Percentiles rank a stretch among this genome's conserved stretches.
These are phyloP conservation scores for Podospora pseudocomata DNA, from an alignment of 495 filamentous ascomycete genomes.

Conservation along the genomic window DNA sequence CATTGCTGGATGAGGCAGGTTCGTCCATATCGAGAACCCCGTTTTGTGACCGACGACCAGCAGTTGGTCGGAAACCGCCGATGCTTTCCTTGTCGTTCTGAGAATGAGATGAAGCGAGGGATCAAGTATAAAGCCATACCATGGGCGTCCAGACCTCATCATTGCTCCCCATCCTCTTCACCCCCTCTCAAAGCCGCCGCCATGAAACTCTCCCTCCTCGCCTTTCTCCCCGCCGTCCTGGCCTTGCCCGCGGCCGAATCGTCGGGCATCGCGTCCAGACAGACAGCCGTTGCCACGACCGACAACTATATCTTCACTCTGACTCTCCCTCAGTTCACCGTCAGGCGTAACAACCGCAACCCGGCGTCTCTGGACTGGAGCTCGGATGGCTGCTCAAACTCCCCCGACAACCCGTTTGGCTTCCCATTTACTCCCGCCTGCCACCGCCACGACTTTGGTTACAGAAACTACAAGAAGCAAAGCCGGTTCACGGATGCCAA, in stretches of 20 bases:
- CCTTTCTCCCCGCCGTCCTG: conserved; percentile 18
- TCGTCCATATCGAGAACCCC: background rate
- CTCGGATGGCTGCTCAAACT: conserved; percentile 41
- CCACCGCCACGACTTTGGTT: conserved; percentile 51
- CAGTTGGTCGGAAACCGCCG: conserved; percentile 6
- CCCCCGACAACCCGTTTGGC: conserved; percentile 44
- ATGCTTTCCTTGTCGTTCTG: background rate
- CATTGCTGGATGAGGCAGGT: conserved; percentile 19
- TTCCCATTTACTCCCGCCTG: conserved; percentile 44
- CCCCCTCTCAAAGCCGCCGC: conserved; percentile 12
- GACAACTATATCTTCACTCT: conserved; percentile 37
- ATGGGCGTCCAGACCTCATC: background rate
- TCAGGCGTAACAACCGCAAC: conserved; percentile 27
- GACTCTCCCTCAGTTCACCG: conserved; percentile 32
- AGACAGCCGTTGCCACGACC: conserved; percentile 25
- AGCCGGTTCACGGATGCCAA: conserved; percentile 35
- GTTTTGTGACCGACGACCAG: background rate
- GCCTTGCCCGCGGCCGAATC: background rate
- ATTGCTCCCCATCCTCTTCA: conserved; percentile 6
- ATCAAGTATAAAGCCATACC: background rate
- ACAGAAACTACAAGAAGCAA: conserved; percentile 43
- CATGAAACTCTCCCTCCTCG: conserved; percentile 34
- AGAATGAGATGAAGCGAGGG: background rate
- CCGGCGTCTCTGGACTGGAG: conserved; percentile 40
- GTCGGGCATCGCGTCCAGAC: conserved; percentile 8